Evolutionary conservation across 2,329 filamentous ascomycete species (phyloP).

Genomic region (Graphiopsis chlorocephala): DNA sequence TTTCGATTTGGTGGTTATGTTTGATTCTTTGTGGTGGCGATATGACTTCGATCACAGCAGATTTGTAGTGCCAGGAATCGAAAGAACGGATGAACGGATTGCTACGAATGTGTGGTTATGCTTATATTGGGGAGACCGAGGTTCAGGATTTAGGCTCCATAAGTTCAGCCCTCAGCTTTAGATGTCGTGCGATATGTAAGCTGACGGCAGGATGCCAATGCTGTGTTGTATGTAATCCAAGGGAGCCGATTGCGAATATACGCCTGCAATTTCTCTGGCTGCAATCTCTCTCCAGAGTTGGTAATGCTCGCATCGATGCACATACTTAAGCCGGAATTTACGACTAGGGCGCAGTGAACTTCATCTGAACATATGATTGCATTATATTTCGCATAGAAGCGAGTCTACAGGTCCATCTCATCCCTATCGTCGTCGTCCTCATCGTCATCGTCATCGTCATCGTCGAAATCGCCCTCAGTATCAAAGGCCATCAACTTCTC

Average conservation of each 20-base stretch:
- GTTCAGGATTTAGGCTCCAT: not conserved
- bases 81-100: not conserved
- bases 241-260: not conserved
- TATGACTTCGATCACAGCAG: not conserved
- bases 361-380: not conserved
- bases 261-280: not conserved
- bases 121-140: not conserved
- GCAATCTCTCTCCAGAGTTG: not conserved
- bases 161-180: not conserved
- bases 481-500: constrained; percentile 60
- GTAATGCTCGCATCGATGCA: not conserved
- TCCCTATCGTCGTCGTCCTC: constrained; percentile 19
- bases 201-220: not conserved
- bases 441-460: constrained; percentile 24
- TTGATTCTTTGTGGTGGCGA: not conserved
- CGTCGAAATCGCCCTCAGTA: constrained; percentile 25
- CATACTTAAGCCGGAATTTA: not conserved
- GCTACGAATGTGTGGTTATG: not conserved
- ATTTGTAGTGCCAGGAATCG: not conserved
- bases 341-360: not conserved
- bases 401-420: constrained; percentile 1
- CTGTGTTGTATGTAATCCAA: not conserved
- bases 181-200: not conserved
- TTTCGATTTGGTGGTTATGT: not conserved
- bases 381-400: not conserved